A percentile compares a stretch with the other conserved stretches of the same genome.
phyloP scores from a whole-genome alignment of 1,139 yeast species.

The Geotrichum reessii region DNA sequence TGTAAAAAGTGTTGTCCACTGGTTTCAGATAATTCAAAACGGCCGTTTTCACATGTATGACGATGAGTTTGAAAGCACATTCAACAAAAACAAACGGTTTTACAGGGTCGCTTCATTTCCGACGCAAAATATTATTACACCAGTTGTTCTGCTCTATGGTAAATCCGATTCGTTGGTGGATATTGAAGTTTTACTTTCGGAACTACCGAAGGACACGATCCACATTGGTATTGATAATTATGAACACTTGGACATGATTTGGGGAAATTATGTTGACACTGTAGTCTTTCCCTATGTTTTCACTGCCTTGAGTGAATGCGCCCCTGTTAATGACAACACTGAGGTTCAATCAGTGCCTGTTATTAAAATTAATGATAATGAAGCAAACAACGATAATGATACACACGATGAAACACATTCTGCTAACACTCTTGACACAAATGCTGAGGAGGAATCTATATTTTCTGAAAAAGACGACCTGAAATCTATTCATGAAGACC shows the following conservation, averaged over 20 bases:
- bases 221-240: slow-evolving; percentile 50
- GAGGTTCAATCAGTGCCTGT: background rate
- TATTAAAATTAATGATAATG: background rate
- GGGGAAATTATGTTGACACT: slow-evolving; percentile 69
- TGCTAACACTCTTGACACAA: background rate
- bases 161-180: slow-evolving; percentile 77
- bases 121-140: slow-evolving; percentile 58
- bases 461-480: background rate
- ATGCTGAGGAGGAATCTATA: background rate
- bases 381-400: background rate
- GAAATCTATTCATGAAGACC: background rate
- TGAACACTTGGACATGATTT: slow-evolving; percentile 83
- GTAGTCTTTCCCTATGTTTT: slow-evolving; percentile 50
- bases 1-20: slow-evolving; percentile 87
- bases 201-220: slow-evolving; percentile 44
- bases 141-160: slow-evolving; percentile 75
- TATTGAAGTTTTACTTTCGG: slow-evolving; percentile 62
- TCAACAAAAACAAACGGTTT: slow-evolving; percentile 37
- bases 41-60: slow-evolving; percentile 84
- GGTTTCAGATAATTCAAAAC: slow-evolving; percentile 90
- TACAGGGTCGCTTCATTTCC: slow-evolving; percentile 63
- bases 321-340: background rate
- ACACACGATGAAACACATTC: background rate
- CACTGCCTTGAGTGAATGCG: background rate
- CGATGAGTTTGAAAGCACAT: slow-evolving; percentile 41